Base-by-base conservation (phyloP, 169 alveolate species). In the Plasmodium gonderi region DNA sequence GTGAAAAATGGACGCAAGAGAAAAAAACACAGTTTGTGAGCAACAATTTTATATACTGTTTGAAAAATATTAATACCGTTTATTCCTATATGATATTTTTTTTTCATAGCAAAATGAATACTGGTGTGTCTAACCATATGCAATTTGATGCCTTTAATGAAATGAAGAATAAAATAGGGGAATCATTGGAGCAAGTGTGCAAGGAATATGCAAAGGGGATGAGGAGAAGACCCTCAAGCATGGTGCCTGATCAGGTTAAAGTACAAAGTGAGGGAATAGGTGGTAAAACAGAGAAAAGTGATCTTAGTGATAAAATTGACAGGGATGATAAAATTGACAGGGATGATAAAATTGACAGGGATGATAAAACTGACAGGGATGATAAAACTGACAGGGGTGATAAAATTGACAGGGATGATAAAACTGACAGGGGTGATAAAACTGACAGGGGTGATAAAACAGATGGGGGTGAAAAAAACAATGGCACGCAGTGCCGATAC, bases 41-140 rank as follows among this genome's bases (percentile, higher is more conserved):
- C 44, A 42, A 14, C 8, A 90, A 67, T 44, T 90, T 90, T 77
- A 67, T 90, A 44, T 90, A 65, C 64, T 1, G n/a, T 47, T 64
- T 90, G 33, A 76, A 90, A 67, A 49, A 77, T 49, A 72, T 90
- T 8, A 42, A 77, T 65, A 23, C 68, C 12, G 51, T 90, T 64
- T 45, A 90, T 90, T 74, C 20, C 26, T 4, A 20, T 38, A 20
- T 90, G 80, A 42, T 60, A 14, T 26, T 23, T 49, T 77, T 90
- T 67, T 29, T 76, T 17, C 26, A 85, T 54, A 31, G 31, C 26
- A 85, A 80, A 69, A 40, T 12, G 23, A 17, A 3, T 47, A 12
- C 40, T 12, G 17, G 26, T 5, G 44, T 23, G 44, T 23, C 29
- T 38, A 67, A 23, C 14, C 7, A 29, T 42, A 12, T 17, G 9